Base-by-base conservation (phyloP, 2,329 filamentous ascomycete species). In the Botrytis deweyae region DNA sequence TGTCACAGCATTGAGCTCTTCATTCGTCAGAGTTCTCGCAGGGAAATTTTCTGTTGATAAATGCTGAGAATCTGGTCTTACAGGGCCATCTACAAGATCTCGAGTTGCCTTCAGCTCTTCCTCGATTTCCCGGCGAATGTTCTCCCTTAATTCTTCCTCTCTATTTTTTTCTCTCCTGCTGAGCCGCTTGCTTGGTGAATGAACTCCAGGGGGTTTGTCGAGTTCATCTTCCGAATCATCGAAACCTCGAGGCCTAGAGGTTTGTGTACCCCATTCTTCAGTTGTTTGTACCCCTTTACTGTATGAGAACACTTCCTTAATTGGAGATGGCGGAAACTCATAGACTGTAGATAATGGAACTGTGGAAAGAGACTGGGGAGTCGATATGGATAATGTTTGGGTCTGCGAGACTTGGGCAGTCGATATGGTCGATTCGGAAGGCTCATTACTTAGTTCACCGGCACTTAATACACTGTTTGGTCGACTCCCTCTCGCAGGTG, bases 251-350 rank as follows among this genome's bases (percentile, higher is more conserved):
- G 87, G 84, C 46, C 87, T 85, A 49, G 86, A 84, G 42, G 87
- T 84, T 73, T 86, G 84, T 8, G 86, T 85, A 10, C 84, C 83
- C 89, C 93, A 93, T 76, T 91, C 90, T 79, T 94, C 92, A 36
- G 92, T 90, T 25, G 96, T 98, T 83, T 99, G 97, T 36, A 98
- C 94, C 73, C 91, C 95, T 85, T 98, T 98, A 87, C 93, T 98
- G 86, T 99, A 99, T 71, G 94, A 97, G 80, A 97, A 94, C 74
- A 97, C 87, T 83, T 99, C 96, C 77, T 92, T 89, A 72, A 91
- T 89, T 49, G 92, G 90, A 33, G 90, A 91, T 1, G 93, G 92
- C 2, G 92, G 90, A 76, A 90, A 92, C 82, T 97, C 95, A 83
- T 92, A 94, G 75, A 96, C 88, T 49, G 93, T 94, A 29, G 91